Conservation (phyloP, 148 eudicot species). For the Camellia granthamiana region DNA sequence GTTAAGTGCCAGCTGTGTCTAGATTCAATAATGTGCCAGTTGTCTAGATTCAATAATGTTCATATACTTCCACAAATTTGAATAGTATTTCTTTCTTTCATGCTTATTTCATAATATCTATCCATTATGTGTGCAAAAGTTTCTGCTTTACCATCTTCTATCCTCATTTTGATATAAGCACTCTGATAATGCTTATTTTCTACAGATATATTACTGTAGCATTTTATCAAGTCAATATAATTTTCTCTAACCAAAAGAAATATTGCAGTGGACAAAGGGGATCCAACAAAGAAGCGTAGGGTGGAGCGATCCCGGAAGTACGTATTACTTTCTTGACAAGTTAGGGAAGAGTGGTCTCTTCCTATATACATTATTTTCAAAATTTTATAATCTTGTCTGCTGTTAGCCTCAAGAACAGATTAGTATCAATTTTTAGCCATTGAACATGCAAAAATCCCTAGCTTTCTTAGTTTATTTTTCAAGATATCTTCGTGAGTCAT, state of each 20-base stretch:
- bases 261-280: conserved; percentile 41
- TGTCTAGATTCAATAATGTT: not conserved
- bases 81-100: not conserved
- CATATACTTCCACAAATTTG: not conserved
- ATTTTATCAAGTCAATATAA: not conserved
- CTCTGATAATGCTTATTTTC: not conserved
- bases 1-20: not conserved
- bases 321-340: conserved; percentile 15
- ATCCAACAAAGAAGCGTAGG: conserved; percentile 58
- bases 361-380: not conserved
- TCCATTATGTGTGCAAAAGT: not conserved
- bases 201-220: not conserved
- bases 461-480: not conserved
- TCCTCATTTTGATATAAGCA: not conserved
- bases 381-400: not conserved
- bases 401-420: not conserved
- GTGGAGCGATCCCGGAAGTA: conserved; percentile 60
- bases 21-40: not conserved
- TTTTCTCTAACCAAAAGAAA: conserved; percentile 11
- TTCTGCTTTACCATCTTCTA: not conserved
- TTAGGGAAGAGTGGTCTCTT: not conserved
- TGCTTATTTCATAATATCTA: not conserved
- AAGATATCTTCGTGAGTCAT: not conserved
- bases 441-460: not conserved
- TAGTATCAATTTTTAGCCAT: not conserved